Percentiles rank a stretch among this genome's conserved stretches.
phyloP scores from a whole-genome alignment of 352 stramenopile species.

The Pythium periplocum region DNA sequence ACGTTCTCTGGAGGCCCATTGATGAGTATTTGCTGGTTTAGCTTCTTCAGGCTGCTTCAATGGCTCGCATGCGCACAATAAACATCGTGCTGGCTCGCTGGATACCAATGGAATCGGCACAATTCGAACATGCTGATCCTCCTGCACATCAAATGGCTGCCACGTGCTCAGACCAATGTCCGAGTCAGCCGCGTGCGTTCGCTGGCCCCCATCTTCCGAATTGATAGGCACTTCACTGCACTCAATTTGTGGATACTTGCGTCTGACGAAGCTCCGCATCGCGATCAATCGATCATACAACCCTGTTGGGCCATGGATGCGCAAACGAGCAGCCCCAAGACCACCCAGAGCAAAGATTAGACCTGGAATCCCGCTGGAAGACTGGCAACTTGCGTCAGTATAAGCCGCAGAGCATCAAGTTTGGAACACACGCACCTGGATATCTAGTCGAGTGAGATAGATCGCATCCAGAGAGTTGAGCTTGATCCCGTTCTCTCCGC shows the following conservation, averaged over 20 bases:
- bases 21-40: too few relatives aligned
- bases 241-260: constrained; percentile 56
- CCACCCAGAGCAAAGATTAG: constrained; percentile 59
- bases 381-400: constrained; percentile 20
- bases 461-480: constrained; percentile 59
- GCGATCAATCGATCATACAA: constrained; percentile 31
- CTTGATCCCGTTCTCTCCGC: constrained; percentile 65
- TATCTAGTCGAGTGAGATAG: constrained; percentile 63
- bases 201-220: neutral
- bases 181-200: constrained; percentile 3
- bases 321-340: constrained; percentile 37
- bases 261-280: constrained; percentile 63
- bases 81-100: too few relatives aligned
- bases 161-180: constrained; percentile 5
- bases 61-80: too few relatives aligned
- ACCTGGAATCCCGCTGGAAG: constrained; percentile 59
- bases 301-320: constrained; percentile 40
- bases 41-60: too few relatives aligned
- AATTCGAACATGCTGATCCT: constrained; percentile 11
- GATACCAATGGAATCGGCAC: constrained; percentile 4
- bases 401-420: neutral
- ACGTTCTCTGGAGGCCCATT: too few relatives aligned
- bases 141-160: neutral
- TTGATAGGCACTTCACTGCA: constrained; percentile 30
- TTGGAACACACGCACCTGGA: constrained; percentile 25